These are phyloP conservation scores for Skeletonema costatum DNA, from an alignment of 108 stramenopile species.

Conservation along the genomic window DNA sequence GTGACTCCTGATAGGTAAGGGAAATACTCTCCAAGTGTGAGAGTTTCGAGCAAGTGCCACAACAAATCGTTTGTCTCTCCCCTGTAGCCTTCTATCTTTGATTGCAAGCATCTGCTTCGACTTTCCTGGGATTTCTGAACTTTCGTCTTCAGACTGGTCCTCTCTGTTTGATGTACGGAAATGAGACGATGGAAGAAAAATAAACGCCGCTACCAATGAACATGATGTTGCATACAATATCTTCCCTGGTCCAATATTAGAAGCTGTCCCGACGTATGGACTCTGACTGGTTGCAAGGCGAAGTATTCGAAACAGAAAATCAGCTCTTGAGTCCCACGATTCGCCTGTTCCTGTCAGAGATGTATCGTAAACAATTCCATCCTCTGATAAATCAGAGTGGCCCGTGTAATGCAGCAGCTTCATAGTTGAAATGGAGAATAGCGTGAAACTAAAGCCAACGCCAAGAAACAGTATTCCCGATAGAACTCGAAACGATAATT, in stretches of 20 bases:
- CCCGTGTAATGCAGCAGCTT: constrained; percentile 16
- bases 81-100: constrained; percentile 50
- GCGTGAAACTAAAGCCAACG: constrained; percentile 33
- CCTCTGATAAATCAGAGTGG: constrained; percentile 1
- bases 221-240: constrained; percentile 71
- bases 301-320: constrained; percentile 33
- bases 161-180: constrained; percentile 37
- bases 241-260: constrained; percentile 70
- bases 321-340: constrained; percentile 42
- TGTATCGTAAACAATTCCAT: constrained; percentile 35
- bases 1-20: constrained; percentile 63
- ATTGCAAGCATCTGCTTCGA: constrained; percentile 34
- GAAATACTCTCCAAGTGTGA: constrained; percentile 76
- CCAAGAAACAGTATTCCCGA: constrained; percentile 42
- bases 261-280: constrained; percentile 69
- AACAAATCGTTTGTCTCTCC: constrained; percentile 73
- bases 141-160: constrained; percentile 3
- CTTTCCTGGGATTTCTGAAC: background rate
- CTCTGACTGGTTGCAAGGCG: constrained; percentile 39
- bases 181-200: constrained; percentile 74
- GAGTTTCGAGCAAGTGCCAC: constrained; percentile 56
- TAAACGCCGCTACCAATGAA: constrained; percentile 69
- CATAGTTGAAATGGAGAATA: constrained; percentile 15
- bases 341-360: constrained; percentile 24
- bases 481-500: constrained; percentile 71